Conservation (phyloP, 2,329 filamentous ascomycete genomes). For the Aureobasidium sp. region DNA sequence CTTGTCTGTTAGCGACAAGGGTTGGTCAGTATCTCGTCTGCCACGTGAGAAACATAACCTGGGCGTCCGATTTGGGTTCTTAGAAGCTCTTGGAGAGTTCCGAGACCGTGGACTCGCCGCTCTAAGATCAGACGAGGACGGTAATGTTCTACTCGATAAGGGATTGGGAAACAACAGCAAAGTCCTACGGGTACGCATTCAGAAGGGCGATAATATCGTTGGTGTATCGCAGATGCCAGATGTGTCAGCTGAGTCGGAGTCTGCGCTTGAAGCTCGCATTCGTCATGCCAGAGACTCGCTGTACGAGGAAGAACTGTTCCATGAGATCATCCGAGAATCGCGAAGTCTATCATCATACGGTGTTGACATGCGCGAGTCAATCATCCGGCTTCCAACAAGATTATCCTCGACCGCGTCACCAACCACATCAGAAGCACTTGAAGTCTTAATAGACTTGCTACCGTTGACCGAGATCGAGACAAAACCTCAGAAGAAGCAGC, state of each 20-base stretch:
- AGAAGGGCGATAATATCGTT: conserved; percentile 47
- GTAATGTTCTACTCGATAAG: conserved; percentile 65
- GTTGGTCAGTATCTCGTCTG: conserved; percentile 77
- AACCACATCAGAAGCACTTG: not conserved
- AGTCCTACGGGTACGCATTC: conserved; percentile 60
- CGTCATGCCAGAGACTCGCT: conserved; percentile 69
- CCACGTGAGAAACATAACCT: conserved; percentile 65
- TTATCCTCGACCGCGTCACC: conserved; percentile 4
- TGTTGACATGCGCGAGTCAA: conserved; percentile 51
- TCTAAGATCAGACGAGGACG: conserved; percentile 64
- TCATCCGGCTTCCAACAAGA: conserved; percentile 25
- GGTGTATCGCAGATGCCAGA: conserved; percentile 42
- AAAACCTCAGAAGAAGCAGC: conserved; percentile 19
- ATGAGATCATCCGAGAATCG: conserved; percentile 78
- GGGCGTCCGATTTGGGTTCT: conserved; percentile 82
- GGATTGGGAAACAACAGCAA: conserved; percentile 47
- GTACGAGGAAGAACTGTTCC: conserved; percentile 79
- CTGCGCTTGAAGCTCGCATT: conserved; percentile 58
- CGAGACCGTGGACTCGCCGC: conserved; percentile 70
- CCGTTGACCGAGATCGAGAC: conserved; percentile 36
- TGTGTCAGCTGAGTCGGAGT: conserved; percentile 38
- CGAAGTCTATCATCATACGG: conserved; percentile 62
- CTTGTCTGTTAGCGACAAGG: conserved; percentile 67
- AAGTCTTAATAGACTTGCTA: conserved; percentile 54
- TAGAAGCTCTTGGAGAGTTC: conserved; percentile 57